Evolutionary conservation across 148 eudicot genomes (phyloP), one percentile per base, ranked within the genome.

Genomic region (Heliamphora exappendiculata): DNA sequence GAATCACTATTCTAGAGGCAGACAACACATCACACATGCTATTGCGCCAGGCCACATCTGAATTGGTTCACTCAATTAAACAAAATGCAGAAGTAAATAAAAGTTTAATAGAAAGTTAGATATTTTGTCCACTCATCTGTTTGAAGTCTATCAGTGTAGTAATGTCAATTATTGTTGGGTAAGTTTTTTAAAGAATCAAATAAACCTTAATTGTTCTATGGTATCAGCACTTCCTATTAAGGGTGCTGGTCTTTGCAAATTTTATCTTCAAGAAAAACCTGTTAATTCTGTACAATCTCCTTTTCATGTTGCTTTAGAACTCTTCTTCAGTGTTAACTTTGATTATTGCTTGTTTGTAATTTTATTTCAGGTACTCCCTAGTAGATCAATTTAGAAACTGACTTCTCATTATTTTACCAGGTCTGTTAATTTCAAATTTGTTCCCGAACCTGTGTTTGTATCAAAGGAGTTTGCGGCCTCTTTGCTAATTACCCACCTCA

Each of bases 401-500:
- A 75, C 34, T 29, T 63, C 33, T 36, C 11, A 14, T 82, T 20
- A 66, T 47, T 50, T 81, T 76, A 72, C 74, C 90, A 94, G 98
- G 98, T 94, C 98, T 79, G 97, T 94, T 70, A 94, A 94, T 87
- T 94, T 94, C 89, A 94, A 94, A 80, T 94, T 94, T 89, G 91
- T 94, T 58, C 95, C 98, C n/a, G 98, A 91, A 75, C 89, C 78
- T 44, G 70, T 90, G 55, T 94, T 94, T 79, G 87, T 94, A 55
- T 94, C 98, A 20, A 89, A 85, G 86, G 84, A 64, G 54, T 90
- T 94, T 81, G 98, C 97, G 0, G 54, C 92, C 78, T 82, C 81
- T 58, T 73, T 92, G 82, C 81, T 94, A 79, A 78, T 81, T 72
- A 77, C 85, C 74, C 98, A 94, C 83, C 92, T 94, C 12, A 80